Conservation (phyloP, 1,284 basidiomycete genomes). For the Meripilus lineatus region DNA sequence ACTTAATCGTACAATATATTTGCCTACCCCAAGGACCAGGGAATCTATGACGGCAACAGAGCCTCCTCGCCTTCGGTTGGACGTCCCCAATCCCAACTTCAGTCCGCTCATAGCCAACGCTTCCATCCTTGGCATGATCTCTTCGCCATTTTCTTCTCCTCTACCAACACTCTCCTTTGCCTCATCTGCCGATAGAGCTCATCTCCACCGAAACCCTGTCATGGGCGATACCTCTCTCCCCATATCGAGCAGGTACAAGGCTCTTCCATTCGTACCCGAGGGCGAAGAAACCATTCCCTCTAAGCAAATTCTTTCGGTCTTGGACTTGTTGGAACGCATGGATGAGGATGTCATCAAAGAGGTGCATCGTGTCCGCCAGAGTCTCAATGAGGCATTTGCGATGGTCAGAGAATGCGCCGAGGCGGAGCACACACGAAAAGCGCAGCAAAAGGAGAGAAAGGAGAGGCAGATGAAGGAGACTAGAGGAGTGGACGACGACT, state of each 20-base stretch:
- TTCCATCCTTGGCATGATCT: conserved; percentile 20
- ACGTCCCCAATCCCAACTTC: too few relatives aligned
- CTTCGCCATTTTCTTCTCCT: conserved; percentile 15
- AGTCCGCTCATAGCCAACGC: conserved; percentile 10
- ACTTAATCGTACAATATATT: too few relatives aligned
- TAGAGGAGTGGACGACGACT: conserved; percentile 25
- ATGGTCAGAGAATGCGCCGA: conserved; percentile 26
- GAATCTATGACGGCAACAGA: conserved; percentile 6
- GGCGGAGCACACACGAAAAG: conserved; percentile 21
- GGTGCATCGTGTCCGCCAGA: conserved; percentile 32
- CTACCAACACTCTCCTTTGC: conserved; percentile 12
- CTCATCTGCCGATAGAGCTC: conserved; percentile 2
- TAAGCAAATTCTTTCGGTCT: conserved; percentile 27
- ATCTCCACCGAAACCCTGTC: background rate
- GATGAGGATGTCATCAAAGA: conserved; percentile 35
- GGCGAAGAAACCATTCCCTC: conserved; percentile 23
- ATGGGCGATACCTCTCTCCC: conserved; percentile 1
- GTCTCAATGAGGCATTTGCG: conserved; percentile 32
- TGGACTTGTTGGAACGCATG: conserved; percentile 33
- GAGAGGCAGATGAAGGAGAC: conserved; percentile 24
- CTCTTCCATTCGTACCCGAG: too few relatives aligned
- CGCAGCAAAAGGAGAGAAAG: conserved; percentile 15
- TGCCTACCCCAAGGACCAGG: too few relatives aligned
- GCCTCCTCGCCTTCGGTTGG: conserved; percentile 1
- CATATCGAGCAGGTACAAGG: too few relatives aligned